Evolutionary conservation across 1,284 basidiomycete genomes (phyloP), one percentile per base, ranked within the genome.

Genomic region (Baeospora myosura): DNA sequence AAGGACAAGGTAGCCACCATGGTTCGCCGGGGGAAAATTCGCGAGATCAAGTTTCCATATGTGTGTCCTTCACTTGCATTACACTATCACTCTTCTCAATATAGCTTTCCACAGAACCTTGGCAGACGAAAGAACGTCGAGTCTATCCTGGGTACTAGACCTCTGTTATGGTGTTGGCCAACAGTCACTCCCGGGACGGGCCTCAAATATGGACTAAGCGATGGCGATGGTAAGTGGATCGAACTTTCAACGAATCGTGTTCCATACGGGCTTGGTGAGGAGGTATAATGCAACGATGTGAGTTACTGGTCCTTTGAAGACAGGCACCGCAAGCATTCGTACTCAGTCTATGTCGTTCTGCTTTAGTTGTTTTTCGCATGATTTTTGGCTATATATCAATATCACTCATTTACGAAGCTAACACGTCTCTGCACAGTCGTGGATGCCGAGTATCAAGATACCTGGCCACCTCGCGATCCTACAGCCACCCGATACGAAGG

Each of bases 1-100:
- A 97, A 97, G 65, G 93, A 98, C 57, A 92, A 88, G 60, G 90
- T 83, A 0, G 84, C 89, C 3, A 88, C 81, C 0, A 74, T 98
- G 52, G 78, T 92, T 34, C 76, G 88, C 10, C 68, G 86, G 45
- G 95, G 94, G 1, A 88, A 87, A 62, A 86, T 98, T 47, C 76
- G 73, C 40, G 87, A 92, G 64, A 71, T 95, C 57, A 89, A 87
- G 59, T 98, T 93, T 57, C 95, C 95, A 40, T 98, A 97, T 58
- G 90, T 89, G 59, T 52, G 84, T 64, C 16, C 21, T 14, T 21
- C 23, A 10, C 23, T 40, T 21, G 14, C 16, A 38, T 30, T 36
- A 29, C 24, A 43, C 41, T 17, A 28, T 38, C 20, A 18, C 26
- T 7, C 38, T 41, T 36, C 16, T 42, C 8, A 42, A 40, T 47